Conservation (phyloP, 2,329 filamentous ascomycete genomes). For the Colletotrichum higginsianum region DNA sequence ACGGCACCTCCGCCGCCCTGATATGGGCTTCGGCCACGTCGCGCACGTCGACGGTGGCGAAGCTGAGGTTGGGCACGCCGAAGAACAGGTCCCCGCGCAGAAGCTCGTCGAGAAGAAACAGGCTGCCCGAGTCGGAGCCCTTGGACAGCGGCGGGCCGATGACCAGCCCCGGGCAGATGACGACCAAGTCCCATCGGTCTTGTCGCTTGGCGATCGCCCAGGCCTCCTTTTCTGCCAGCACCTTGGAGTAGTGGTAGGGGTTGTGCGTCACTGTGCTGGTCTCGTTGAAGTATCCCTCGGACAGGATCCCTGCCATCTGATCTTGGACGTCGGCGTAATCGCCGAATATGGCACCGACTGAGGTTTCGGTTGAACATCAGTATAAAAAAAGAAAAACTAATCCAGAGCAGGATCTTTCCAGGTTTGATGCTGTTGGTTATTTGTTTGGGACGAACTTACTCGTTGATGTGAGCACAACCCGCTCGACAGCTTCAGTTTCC, state of each 20-base stretch:
- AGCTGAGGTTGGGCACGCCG: constrained; percentile 46
- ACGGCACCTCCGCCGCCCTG: constrained; percentile 27
- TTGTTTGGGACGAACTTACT: constrained; percentile 22
- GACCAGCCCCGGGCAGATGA: constrained; percentile 47
- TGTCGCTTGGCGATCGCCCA: constrained; percentile 46
- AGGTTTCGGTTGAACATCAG: neutral
- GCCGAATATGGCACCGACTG: constrained; percentile 47
- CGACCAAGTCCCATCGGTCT: constrained; percentile 47
- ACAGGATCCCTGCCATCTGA: constrained; percentile 43
- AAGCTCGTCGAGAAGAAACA: constrained; percentile 47
- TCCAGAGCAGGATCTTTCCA: neutral
- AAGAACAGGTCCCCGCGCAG: constrained; percentile 44
- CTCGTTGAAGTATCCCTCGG: constrained; percentile 46
- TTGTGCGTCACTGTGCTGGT: constrained; percentile 47
- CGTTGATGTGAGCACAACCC: constrained; percentile 47
- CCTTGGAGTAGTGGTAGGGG: constrained; percentile 49
- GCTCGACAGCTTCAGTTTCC: constrained; percentile 44
- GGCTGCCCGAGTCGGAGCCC: constrained; percentile 47
- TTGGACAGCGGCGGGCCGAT: constrained; percentile 45
- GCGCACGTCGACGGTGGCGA: constrained; percentile 43
- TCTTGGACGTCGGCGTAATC: constrained; percentile 46
- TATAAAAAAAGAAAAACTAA: neutral
- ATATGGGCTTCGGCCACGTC: constrained; percentile 42
- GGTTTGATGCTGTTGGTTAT: neutral
- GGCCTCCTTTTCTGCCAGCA: constrained; percentile 48